Percentiles rank a stretch among this genome's conserved stretches.
Conservation (phyloP, 257 asterid species). For the Petunia axillaris region DNA sequence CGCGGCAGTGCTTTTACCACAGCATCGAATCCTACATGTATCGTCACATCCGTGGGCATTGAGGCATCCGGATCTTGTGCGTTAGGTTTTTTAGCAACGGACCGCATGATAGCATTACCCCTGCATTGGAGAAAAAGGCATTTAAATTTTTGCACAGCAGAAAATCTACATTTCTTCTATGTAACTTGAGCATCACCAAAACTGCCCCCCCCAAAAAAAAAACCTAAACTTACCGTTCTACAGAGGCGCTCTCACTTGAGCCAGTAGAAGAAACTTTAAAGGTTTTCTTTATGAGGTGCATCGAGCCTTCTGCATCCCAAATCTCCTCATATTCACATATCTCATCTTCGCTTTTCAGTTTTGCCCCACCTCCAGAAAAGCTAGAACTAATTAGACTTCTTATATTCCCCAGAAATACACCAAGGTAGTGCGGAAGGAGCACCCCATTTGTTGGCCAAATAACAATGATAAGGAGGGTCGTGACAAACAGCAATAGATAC, state of each 20-base stretch:
- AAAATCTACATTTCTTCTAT: background rate
- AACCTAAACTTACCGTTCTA: constrained; percentile 56
- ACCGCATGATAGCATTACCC: constrained; percentile 81
- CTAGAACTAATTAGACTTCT: constrained; percentile 41
- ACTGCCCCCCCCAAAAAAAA: too few species aligned
- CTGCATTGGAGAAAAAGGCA: constrained; percentile 39
- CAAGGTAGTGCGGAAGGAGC: constrained; percentile 43
- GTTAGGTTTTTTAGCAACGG: constrained; percentile 57
- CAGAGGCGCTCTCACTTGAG: constrained; percentile 46
- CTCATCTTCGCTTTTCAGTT: constrained; percentile 88
- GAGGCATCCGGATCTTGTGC: constrained; percentile 43
- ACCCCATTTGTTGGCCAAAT: constrained; percentile 73
- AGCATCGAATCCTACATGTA: constrained; percentile 51
- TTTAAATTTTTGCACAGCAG: background rate
- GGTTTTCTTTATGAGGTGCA: constrained; percentile 88
- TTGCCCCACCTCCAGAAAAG: constrained; percentile 47
- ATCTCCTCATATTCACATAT: constrained; percentile 80
- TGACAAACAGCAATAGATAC: constrained; percentile 70
- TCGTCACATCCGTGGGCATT: constrained; percentile 46
- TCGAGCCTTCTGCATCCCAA: constrained; percentile 97
- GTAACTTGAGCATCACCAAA: background rate
- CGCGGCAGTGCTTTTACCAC: constrained; percentile 37
- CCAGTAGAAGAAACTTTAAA: constrained; percentile 45
- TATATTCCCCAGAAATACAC: constrained; percentile 42
- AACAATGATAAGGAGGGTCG: constrained; percentile 63